Percentiles rank a stretch among this genome's conserved stretches.
These are phyloP conservation scores for Eucommia ulmoides DNA, from an alignment of 257 asterid species.

Conservation along the genomic window DNA sequence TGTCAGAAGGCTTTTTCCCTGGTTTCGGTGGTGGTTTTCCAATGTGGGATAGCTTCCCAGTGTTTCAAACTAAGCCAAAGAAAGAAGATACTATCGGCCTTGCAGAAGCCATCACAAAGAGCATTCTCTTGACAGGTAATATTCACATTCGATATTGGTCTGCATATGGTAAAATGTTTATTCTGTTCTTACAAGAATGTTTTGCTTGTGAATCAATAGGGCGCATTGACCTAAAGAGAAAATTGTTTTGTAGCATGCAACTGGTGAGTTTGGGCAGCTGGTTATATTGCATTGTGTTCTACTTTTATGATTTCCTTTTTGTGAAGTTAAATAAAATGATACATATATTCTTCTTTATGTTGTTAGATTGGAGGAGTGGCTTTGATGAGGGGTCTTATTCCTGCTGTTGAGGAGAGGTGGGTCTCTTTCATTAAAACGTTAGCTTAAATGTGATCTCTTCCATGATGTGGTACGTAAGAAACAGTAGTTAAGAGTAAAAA, in stretches of 20 bases:
- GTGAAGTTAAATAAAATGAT: no score
- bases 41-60: constrained; percentile 87
- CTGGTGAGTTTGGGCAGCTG: constrained; percentile 36
- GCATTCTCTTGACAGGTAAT: constrained; percentile 81
- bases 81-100: constrained; percentile 79
- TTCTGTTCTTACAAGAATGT: no score
- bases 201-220: no score
- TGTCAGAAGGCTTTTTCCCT: constrained; percentile 47
- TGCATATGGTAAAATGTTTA: constrained; percentile 4
- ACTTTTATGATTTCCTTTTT: no score
- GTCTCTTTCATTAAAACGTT: background rate
- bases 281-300: background rate
- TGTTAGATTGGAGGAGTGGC: constrained; percentile 90
- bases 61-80: constrained; percentile 58
- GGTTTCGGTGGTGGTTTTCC: constrained; percentile 48
- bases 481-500: no score
- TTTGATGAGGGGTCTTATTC: constrained; percentile 61
- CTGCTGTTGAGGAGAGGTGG: constrained; percentile 96
- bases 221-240: constrained; percentile 88
- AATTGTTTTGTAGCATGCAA: constrained; percentile 95
- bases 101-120: constrained; percentile 92
- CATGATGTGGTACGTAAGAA: background rate
- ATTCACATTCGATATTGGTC: constrained; percentile 8
- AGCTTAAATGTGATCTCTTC: background rate
- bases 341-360: constrained; percentile 13